Base-by-base conservation (phyloP, 192 early-diverging fungal genomes). In the Lunasporangiospora selenospora region DNA sequence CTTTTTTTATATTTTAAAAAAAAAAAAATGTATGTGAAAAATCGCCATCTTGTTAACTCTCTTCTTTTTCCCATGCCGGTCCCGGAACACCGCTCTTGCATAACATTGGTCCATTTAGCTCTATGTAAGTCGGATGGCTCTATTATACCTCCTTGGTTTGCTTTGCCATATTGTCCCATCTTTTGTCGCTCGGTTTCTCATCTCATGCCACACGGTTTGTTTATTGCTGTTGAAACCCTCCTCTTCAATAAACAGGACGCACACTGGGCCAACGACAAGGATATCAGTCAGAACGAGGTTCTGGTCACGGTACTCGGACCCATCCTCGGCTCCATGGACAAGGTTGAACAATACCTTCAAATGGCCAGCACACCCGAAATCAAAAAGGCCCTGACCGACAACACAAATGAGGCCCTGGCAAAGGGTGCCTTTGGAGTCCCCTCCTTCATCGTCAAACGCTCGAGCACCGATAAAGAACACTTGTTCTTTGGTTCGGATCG, bases 401-500 rank as follows among this genome's bases (percentile, higher is more conserved):
- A 73, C 37, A 73, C 69, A 0, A 49, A 73, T n/a, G 27, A 58
- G n/a, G 69, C 69, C 3, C n/a, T 73, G 9, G 60, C 50, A 15
- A 41, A 49, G 23, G 69, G 69, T 32, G 69, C 60, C 12, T 73
- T 73, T 63, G 69, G 69, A 0, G 61, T 55, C 0, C 69, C 69
- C 18, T 45, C 55, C 0, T 73, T 73, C 33, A 37, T 73, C 16
- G 55, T 73, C 46, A 63, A 63, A 54, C 51, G 51, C 48, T 53
- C 60, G 26, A 61, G 69, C 6, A 24, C 60, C 0, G 60, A 63
- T 11, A 29, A 71, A 26, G 54, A 57, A 7, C 39, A 29, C 24
- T 45, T 63, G 50, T 58, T 73, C 48, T 73, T 73, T 63, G 69
- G 69, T 0, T 62, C 60, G 13, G 69, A 73, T 34, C 69, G 69